Base-by-base conservation (phyloP, 2,329 filamentous ascomycete species). In the Emmonsiellopsis sp. region DNA sequence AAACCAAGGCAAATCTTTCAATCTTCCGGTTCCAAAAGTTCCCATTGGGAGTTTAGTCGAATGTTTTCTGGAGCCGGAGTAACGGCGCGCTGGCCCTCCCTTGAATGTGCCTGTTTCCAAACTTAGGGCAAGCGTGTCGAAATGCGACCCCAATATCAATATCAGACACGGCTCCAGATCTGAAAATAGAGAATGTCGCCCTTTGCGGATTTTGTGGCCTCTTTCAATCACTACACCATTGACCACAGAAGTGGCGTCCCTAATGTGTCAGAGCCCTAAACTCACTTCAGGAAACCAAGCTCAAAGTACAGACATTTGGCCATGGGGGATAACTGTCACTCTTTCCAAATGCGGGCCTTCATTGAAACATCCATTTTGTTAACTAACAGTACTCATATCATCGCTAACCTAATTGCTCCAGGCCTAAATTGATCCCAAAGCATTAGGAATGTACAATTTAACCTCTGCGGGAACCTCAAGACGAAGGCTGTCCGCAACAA, bases 321-420 rank as follows among this genome's bases (percentile, higher is more conserved):
- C 58, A 41, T 59, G 58, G 58, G 56, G 54, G 9, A 59, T 59
- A 55, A 55, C 58, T 54, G 56, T 55, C 6, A 51, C 54, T 57
- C 9, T n/a, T 47, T 9, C 26, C n/a, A 50, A 40, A 40, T 48
- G 13, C 16, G 11, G 3, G 40, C 11, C 42, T 43, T 43, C 7
- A 2, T 16, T 47, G 44, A 26, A 47, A 35, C 13, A 16, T 26
- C 20, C 20, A 10, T 15, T 16, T 51, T 31, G 11, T 42, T 38
- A 35, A 26, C 20, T 26, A 26, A 2, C 5, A 50, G 11, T 50
- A 7, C 30, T 46, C 32, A 16, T 31, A 26, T 26, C 20, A 47
- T 51, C 58, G 58, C 41, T 60, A 47, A 51, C 53, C 16, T 55
- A 58, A 37, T 43, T 58, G 34, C 42, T 60, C 5, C 57, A 57